Evolutionary conservation across 2,329 filamentous ascomycete genomes (phyloP), one percentile per base, ranked within the genome.

Genomic region (Chrysoporthe puriensis): DNA sequence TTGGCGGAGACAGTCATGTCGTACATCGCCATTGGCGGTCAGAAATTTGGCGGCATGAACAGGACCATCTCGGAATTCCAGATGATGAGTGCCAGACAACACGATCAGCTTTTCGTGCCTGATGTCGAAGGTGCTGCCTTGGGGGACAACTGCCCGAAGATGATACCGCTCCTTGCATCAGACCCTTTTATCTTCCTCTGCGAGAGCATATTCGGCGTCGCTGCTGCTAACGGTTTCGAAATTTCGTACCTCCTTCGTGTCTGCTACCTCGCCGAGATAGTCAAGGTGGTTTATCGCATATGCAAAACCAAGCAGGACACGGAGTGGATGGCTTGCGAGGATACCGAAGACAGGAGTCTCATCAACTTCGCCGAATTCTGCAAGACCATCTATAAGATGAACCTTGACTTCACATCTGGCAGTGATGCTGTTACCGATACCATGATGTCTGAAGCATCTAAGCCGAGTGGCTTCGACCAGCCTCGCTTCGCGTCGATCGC

Each of bases 211-310:
- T 86, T 94, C 63, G 91, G 89, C 65, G 77, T 96, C 21, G 85
- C 87, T 7, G 85, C 90, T 9, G 85, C 90, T 1, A 86, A 93
- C 40, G 83, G 86, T 52, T 85, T 92, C 50, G 92, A 96, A 66
- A 88, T 96, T 54, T 86, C 90, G 52, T 91, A 97, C 77, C 78
- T 98, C 63, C 79, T 98, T 62, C 89, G 91, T 48, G 82, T 98
- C 58, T 97, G 94, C 79, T 97, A 97, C 76, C 85, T 97, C 66
- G 93, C 93, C 2, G 96, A 99, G 79, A 88, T 99, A 67, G 88
- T 96, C 69, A 96, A 97, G 79, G 89, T 94, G 6, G 85, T 93
- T 18, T 84, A 84, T 70, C 83, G 87, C 73, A 83, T 88, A 76
- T 82, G 83, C 34, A 83, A 82, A 61, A 87, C 87, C 73, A 83